These are phyloP conservation scores for Tulasnella sp. DNA, from an alignment of 768 basidiomycete genomes.

Conservation along the genomic window DNA sequence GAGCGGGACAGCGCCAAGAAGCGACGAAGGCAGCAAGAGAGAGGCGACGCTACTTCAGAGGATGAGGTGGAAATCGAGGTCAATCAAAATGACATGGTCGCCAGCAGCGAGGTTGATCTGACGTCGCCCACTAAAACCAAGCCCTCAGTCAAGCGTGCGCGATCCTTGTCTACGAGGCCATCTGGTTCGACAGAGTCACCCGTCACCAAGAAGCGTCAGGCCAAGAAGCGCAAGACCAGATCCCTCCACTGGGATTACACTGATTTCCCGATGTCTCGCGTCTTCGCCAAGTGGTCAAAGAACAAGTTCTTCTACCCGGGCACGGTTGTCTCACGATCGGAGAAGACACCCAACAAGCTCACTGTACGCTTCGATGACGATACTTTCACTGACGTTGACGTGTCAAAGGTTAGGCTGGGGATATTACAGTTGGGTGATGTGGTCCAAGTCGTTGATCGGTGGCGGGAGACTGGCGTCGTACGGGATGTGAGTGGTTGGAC, in stretches of 20 bases:
- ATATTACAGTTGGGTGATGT: constrained; percentile 8
- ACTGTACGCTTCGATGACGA: constrained; percentile 12
- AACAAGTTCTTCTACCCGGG: not conserved
- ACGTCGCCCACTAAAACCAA: not conserved
- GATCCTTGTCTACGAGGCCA: not conserved
- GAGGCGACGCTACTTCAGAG: not conserved
- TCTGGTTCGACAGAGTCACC: not conserved
- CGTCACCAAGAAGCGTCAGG: not conserved
- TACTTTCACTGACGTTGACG: not conserved
- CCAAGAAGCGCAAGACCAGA: not conserved
- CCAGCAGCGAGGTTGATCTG: not conserved
- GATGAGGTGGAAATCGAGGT: constrained; percentile 5
- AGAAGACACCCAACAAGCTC: not conserved
- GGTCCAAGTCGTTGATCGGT: not conserved
- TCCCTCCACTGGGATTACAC: not conserved
- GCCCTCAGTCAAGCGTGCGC: not conserved
- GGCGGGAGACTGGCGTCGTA: not conserved
- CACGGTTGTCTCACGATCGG: not conserved
- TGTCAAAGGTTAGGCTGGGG: constrained; percentile 5
- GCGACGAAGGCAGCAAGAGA: not conserved
- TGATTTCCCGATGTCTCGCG: constrained; percentile 1
- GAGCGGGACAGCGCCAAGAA: not conserved
- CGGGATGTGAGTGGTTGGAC: not conserved
- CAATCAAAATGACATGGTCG: not conserved
- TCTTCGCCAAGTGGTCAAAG: constrained; percentile 5